phyloP scores from a whole-genome alignment of 805 yeast species.

The Blastobotrys mokoenaii region DNA sequence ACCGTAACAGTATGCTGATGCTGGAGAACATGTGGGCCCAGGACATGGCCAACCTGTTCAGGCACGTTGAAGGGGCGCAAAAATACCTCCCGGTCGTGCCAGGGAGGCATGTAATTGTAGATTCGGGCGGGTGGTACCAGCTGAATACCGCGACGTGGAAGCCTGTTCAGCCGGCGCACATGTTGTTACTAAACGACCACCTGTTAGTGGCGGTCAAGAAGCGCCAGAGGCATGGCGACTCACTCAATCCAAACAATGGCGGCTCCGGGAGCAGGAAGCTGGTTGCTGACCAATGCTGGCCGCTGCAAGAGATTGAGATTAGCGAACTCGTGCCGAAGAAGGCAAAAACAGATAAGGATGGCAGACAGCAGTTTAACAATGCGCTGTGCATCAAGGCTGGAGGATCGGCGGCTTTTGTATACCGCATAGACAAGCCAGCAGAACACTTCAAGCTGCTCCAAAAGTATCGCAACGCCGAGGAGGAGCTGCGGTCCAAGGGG shows the following conservation, averaged over 20 bases:
- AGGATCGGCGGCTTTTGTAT: conserved; percentile 38
- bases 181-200: conserved; percentile 71
- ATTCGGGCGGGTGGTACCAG: conserved; percentile 81
- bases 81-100: conserved; percentile 65
- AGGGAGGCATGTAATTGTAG: conserved; percentile 72
- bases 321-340: conserved; percentile 28
- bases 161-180: conserved; percentile 63
- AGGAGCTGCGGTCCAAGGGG: not conserved
- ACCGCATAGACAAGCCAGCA: conserved; percentile 17
- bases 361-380: conserved; percentile 14
- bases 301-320: conserved; percentile 51
- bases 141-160: conserved; percentile 79
- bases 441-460: conserved; percentile 6
- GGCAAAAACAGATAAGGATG: conserved; percentile 6
- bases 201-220: conserved; percentile 64
- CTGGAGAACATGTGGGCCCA: conserved; percentile 76
- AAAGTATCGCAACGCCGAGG: too few relatives aligned
- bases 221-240: conserved; percentile 29
- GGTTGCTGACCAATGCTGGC: conserved; percentile 74
- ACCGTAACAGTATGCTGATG: conserved; percentile 62
- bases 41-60: conserved; percentile 60
- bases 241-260: conserved; percentile 23
- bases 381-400: conserved; percentile 40
- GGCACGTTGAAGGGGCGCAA: conserved; percentile 87
- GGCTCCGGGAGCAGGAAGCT: conserved; percentile 31